Evolutionary conservation across 2,329 filamentous ascomycete genomes (phyloP).

Genomic region (Pseudogymnoascus sp.): DNA sequence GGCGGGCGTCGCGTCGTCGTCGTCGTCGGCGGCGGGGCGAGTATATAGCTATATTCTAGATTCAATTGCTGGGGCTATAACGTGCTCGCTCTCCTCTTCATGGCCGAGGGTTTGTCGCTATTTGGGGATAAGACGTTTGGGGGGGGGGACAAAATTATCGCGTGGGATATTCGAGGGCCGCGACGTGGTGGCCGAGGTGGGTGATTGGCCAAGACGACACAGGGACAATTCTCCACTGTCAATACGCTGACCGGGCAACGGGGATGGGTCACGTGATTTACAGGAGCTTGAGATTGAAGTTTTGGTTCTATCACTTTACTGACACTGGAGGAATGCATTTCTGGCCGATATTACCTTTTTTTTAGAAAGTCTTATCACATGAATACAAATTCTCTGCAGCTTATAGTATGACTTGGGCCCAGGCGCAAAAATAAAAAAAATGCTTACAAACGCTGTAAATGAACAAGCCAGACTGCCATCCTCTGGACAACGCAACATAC

Average conservation of each 20-base stretch:
- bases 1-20: slow-evolving; percentile 1
- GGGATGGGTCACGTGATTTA: not conserved
- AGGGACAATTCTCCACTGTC: not conserved
- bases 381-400: too few species aligned
- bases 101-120: not conserved
- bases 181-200: not conserved
- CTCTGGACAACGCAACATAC: too few species aligned
- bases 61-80: not conserved
- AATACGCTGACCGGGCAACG: slow-evolving; percentile 1
- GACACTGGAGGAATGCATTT: not conserved
- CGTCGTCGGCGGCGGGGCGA: not conserved
- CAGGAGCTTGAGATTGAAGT: not conserved
- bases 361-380: too few species aligned
- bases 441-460: too few species aligned
- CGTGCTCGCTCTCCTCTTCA: not conserved
- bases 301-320: not conserved
- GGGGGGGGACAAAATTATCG: not conserved
- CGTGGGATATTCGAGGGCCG: not conserved
- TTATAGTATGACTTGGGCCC: too few species aligned
- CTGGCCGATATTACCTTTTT: not conserved
- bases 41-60: not conserved
- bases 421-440: too few species aligned
- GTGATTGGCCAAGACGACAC: not conserved
- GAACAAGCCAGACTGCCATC: too few species aligned
- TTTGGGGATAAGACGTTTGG: not conserved